Conservation (phyloP, 2,329 filamentous ascomycete species). For the Venturia nashicola region DNA sequence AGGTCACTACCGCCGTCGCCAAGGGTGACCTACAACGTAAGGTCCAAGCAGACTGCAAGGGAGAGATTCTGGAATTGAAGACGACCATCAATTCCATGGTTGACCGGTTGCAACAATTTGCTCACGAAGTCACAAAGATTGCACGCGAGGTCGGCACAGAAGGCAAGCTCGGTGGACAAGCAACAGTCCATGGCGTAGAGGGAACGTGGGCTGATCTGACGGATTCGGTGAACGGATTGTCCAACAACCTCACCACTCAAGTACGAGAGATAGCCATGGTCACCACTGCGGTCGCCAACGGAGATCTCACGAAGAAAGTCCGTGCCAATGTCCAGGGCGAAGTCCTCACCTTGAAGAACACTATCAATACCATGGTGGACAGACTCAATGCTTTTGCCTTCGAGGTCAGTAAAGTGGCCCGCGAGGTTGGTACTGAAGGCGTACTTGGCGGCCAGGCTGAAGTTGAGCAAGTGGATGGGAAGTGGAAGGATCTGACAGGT, state of each 20-base stretch:
- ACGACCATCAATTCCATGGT: constrained; percentile 42
- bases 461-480: constrained; percentile 53
- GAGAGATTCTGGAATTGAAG: constrained; percentile 39
- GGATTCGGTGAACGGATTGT: constrained; percentile 43
- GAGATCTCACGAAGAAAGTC: constrained; percentile 40
- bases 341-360: constrained; percentile 63
- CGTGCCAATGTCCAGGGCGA: constrained; percentile 40
- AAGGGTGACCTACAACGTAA: constrained; percentile 39
- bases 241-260: constrained; percentile 38
- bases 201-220: constrained; percentile 42
- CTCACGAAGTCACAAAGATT: constrained; percentile 41
- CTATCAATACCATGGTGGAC: constrained; percentile 60
- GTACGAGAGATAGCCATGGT: constrained; percentile 42
- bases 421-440: constrained; percentile 53
- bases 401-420: constrained; percentile 53
- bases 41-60: constrained; percentile 39
- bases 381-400: constrained; percentile 51
- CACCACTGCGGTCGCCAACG: constrained; percentile 39
- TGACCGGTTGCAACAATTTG: constrained; percentile 39
- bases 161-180: constrained; percentile 38
- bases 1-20: constrained; percentile 40
- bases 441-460: constrained; percentile 52
- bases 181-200: constrained; percentile 39
- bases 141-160: constrained; percentile 41
- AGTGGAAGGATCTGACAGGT: constrained; percentile 51